Evolutionary conservation across 75 land plant species (phyloP).

Genomic region (Adiantum capillusveneris): DNA sequence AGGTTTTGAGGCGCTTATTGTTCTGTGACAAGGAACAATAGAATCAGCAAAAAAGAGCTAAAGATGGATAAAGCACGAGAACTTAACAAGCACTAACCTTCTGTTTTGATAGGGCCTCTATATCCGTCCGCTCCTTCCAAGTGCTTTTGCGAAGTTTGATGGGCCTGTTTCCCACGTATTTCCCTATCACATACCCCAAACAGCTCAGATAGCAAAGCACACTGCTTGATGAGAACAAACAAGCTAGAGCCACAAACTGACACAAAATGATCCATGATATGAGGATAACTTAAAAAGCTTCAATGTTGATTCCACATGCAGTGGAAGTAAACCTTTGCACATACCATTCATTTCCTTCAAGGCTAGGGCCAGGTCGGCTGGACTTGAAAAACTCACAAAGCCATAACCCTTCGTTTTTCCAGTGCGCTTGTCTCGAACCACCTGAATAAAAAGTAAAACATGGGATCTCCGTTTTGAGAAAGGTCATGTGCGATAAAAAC

Average conservation of each 20-base stretch:
- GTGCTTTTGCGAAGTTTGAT: conserved; percentile 94
- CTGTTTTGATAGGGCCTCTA: conserved; percentile 66
- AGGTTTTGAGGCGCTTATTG: conserved; percentile 10
- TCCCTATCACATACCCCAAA: conserved; percentile 56
- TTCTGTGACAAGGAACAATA: conserved; percentile 2
- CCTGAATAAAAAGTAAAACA: conserved; percentile 50
- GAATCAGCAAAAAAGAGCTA: too few species aligned
- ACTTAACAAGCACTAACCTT: too few species aligned
- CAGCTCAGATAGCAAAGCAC: too few species aligned
- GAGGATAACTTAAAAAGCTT: too few species aligned
- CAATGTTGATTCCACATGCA: too few species aligned
- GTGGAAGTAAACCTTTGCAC: too few species aligned
- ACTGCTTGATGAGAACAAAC: too few species aligned
- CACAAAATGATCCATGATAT: too few species aligned
- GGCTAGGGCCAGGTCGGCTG: conserved; percentile 82
- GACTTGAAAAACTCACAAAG: conserved; percentile 88
- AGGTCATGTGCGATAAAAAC: too few species aligned
- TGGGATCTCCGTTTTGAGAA: too few species aligned
- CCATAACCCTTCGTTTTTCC: conserved; percentile 97
- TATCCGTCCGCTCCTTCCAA: conserved; percentile 89
- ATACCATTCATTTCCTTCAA: conserved; percentile 96
- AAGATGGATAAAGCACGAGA: too few species aligned
- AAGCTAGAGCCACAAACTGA: too few species aligned
- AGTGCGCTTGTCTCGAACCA: conserved; percentile 93
- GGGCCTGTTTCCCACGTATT: conserved; percentile 96